Percentiles rank a stretch among this genome's conserved stretches.
Conservation (phyloP, 305 asterid species). For the Petunia hybrid region DNA sequence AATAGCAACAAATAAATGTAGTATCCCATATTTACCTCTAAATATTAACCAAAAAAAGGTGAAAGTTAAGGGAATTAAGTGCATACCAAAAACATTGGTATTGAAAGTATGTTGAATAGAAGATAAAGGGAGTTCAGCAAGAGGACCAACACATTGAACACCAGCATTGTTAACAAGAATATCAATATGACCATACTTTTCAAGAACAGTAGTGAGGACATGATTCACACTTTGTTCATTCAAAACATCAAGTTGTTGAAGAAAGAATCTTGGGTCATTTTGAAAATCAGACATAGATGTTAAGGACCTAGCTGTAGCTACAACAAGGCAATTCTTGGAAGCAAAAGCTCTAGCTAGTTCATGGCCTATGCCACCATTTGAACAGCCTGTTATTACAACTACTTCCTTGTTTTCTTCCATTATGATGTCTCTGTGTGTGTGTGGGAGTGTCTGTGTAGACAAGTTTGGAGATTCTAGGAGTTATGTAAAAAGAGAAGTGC, state of each 20-base stretch:
- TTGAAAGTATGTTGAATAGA: constrained; percentile 66
- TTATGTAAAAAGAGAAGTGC: too few relatives aligned
- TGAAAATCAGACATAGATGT: constrained; percentile 69
- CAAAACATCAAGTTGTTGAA: constrained; percentile 78
- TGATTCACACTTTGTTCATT: constrained; percentile 70
- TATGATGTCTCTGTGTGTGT: too few relatives aligned
- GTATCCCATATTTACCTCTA: background rate
- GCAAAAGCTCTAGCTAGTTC: constrained; percentile 84
- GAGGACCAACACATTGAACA: constrained; percentile 83
- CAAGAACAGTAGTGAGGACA: constrained; percentile 67
- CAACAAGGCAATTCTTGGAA: constrained; percentile 71
- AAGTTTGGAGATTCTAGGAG: too few relatives aligned
- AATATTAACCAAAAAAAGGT: background rate
- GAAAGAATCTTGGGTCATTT: constrained; percentile 72
- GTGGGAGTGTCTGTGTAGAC: too few relatives aligned
- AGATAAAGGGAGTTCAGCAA: constrained; percentile 81
- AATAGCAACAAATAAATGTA: background rate
- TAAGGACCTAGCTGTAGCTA: constrained; percentile 82
- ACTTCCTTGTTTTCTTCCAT: constrained; percentile 51
- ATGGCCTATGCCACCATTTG: constrained; percentile 92
- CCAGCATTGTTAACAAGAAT: constrained; percentile 92
- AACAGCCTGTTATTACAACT: constrained; percentile 83
- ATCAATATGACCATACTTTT: constrained; percentile 76
- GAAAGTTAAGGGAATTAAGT: background rate
- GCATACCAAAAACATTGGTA: constrained; percentile 80